These are phyloP conservation scores for Solanum medicagineum DNA, from an alignment of 257 asterid genomes.

Conservation along the genomic window DNA sequence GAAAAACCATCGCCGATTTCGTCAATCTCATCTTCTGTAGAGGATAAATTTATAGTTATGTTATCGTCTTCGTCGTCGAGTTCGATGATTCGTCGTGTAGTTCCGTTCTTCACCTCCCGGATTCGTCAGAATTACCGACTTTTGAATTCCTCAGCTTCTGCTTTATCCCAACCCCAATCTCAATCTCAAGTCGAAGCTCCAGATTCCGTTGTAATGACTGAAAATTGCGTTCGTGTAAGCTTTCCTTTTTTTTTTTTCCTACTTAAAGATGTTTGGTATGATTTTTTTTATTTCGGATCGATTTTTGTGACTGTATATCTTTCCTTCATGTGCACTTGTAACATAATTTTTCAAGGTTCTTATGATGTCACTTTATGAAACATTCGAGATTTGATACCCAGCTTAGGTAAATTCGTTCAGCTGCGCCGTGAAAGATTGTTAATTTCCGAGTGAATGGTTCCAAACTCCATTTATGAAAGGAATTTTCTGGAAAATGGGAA, in stretches of 20 bases:
- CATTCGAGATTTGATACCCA: neutral
- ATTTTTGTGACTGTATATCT: neutral
- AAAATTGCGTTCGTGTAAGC: slow-evolving; percentile 64
- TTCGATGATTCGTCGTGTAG: slow-evolving; percentile 41
- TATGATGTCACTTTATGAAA: neutral
- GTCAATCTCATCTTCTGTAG: neutral
- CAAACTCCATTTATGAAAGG: neutral
- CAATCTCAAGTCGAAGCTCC: slow-evolving; percentile 19
- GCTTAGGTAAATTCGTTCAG: neutral
- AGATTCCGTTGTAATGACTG: slow-evolving; percentile 40
- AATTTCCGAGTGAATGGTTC: neutral
- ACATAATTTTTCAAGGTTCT: neutral
- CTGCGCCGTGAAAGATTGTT: neutral
- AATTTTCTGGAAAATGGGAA: neutral
- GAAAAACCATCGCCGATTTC: neutral
- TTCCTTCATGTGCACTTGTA: neutral
- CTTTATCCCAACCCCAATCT: slow-evolving; percentile 10
- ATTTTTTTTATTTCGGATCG: neutral
- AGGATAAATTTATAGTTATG: slow-evolving; percentile 10
- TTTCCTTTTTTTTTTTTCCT: neutral
- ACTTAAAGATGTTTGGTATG: neutral
- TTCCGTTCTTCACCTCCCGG: slow-evolving; percentile 40
- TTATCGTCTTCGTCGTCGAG: slow-evolving; percentile 24
- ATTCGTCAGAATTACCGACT: slow-evolving; percentile 58
- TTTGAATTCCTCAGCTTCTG: slow-evolving; percentile 26